These are phyloP conservation scores for Trametes pubescens DNA, from an alignment of 1,284 basidiomycete species.

Conservation along the genomic window DNA sequence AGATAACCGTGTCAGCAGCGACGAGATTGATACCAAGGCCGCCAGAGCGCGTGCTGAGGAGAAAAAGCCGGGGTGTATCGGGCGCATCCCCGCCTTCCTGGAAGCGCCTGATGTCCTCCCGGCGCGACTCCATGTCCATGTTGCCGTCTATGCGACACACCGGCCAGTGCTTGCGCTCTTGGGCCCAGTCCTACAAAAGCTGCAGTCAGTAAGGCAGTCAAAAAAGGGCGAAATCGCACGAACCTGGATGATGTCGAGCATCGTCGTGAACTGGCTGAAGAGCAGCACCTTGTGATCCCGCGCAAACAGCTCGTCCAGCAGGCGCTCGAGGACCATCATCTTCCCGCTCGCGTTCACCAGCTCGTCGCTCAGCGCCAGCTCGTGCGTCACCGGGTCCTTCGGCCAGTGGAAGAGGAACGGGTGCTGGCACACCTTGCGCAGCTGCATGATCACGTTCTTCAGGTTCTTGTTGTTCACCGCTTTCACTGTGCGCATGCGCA, in stretches of 20 bases:
- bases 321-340: constrained; percentile 93
- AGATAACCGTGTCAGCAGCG: constrained; percentile 94
- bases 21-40: constrained; percentile 93
- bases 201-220: background rate
- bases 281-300: constrained; percentile 90
- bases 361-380: constrained; percentile 74
- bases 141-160: constrained; percentile 93
- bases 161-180: constrained; percentile 79
- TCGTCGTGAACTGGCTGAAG: constrained; percentile 95
- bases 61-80: constrained; percentile 81
- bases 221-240: constrained; percentile 26
- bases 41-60: constrained; percentile 92
- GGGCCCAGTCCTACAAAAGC: constrained; percentile 79
- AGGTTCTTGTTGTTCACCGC: constrained; percentile 91
- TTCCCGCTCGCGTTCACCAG: constrained; percentile 91
- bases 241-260: constrained; percentile 95
- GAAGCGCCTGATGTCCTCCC: constrained; percentile 86
- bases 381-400: constrained; percentile 65
- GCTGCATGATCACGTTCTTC: constrained; percentile 95
- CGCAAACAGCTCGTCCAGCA: constrained; percentile 87
- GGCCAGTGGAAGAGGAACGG: constrained; percentile 95
- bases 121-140: constrained; percentile 81
- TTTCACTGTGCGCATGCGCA: constrained; percentile 59
- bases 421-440: constrained; percentile 94
- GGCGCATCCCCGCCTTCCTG: constrained; percentile 75